Base-by-base conservation (phyloP, 2,329 filamentous ascomycete species). In the Coniella vitis region DNA sequence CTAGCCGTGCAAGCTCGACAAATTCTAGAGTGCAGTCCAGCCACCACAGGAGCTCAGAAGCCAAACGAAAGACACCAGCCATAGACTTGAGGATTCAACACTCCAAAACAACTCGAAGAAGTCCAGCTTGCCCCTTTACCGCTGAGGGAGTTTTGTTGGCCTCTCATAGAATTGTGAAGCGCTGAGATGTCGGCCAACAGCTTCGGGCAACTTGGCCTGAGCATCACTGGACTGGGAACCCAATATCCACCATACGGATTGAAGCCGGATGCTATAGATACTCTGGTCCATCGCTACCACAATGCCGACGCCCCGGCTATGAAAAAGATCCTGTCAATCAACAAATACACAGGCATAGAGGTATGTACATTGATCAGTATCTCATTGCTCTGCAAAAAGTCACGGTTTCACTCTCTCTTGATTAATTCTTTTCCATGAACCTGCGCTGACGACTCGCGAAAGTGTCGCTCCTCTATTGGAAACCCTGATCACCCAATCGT, bases 341-440 rank as follows among this genome's bases (percentile, higher is more conserved):
- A 84, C 64, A 70, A 73, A 48, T 83, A 73, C 57, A 85, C 81
- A 1, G 81, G 81, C 52, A 84, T 84, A 52, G 80, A 83, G 45
- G 67, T 47, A 31, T 32, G 45, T 40, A 3, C 4, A 13, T n/a
- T n/a, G n/a, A n/a, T n/a, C n/a, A n/a, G n/a, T n/a, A n/a, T n/a
- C n/a, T n/a, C n/a, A n/a, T n/a, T n/a, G n/a, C n/a, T n/a, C n/a
- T n/a, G n/a, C n/a, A n/a, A n/a, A n/a, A n/a, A n/a, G n/a, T n/a
- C 20, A 14, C 7, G n/a, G 10, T 12, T 8, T 10, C 22, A 21
- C 22, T 14, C 38, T 14, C 12, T 2, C n/a, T 10, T 10, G 4
- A 40, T 9, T n/a, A 22, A 8, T 5, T n/a, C 22, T 10, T 19
- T 3, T 9, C 17, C 37, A 20, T 21, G 13, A 9, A 25, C 9